These are phyloP conservation scores for Auriculariales sp. DNA, from an alignment of 768 basidiomycete species.

Conservation along the genomic window DNA sequence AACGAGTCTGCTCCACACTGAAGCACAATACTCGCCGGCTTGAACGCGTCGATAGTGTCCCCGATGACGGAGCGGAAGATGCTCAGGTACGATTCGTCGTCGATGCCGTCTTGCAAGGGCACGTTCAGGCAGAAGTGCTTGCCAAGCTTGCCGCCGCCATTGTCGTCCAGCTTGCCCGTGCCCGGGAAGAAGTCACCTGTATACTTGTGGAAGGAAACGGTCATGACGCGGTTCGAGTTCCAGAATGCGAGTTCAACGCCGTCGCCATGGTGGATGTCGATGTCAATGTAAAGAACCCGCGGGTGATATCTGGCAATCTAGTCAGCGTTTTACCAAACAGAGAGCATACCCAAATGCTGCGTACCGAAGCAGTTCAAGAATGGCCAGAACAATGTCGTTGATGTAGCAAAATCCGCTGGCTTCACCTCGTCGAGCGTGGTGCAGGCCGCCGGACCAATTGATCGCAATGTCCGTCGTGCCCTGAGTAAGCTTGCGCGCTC, in stretches of 20 bases:
- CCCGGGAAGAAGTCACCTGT: constrained; percentile 97
- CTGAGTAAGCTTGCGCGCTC: constrained; percentile 72
- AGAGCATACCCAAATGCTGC: neutral
- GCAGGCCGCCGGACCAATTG: constrained; percentile 97
- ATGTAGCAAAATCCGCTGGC: constrained; percentile 98
- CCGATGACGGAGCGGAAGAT: constrained; percentile 95
- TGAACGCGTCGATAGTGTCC: constrained; percentile 79
- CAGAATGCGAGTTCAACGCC: constrained; percentile 98
- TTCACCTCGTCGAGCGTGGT: constrained; percentile 95
- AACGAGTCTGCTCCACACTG: constrained; percentile 97
- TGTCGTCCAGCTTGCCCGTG: constrained; percentile 91
- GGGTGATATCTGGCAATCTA: constrained; percentile 59
- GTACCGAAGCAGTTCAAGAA: constrained; percentile 80
- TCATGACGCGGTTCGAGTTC: constrained; percentile 95
- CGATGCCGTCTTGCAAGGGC: constrained; percentile 88
- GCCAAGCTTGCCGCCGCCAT: constrained; percentile 64
- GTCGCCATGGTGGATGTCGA: constrained; percentile 98
- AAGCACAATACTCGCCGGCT: constrained; percentile 79
- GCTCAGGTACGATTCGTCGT: constrained; percentile 91
- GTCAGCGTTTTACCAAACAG: neutral
- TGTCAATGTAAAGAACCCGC: constrained; percentile 94
- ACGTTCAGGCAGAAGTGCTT: constrained; percentile 95
- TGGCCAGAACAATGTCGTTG: constrained; percentile 91
- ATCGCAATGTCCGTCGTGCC: constrained; percentile 91
- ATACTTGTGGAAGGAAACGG: constrained; percentile 98